These are phyloP conservation scores for Lippia alba DNA, from an alignment of 305 asterid species.

Conservation along the genomic window DNA sequence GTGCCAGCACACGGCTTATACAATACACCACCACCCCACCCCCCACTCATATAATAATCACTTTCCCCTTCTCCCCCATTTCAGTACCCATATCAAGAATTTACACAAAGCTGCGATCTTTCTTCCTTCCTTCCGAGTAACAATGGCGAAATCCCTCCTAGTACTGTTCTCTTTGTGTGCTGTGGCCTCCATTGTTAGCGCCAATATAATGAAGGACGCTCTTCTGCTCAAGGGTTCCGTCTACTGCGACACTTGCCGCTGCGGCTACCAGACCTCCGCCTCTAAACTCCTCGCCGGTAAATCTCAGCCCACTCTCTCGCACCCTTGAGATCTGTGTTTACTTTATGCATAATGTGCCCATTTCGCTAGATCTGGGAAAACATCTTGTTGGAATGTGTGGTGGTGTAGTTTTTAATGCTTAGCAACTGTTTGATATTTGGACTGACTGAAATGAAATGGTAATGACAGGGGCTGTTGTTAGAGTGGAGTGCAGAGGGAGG, in stretches of 20 bases:
- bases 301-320: not conserved
- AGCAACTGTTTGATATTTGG: slow-evolving; percentile 7
- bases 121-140: not conserved
- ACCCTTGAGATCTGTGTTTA: slow-evolving; percentile 25
- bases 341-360: not conserved
- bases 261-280: slow-evolving; percentile 73
- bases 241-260: slow-evolving; percentile 86
- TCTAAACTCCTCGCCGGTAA: slow-evolving; percentile 55
- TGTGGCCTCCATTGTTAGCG: slow-evolving; percentile 49
- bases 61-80: slow-evolving; percentile 4
- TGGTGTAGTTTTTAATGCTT: not conserved
- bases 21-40: not conserved
- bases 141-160: slow-evolving; percentile 53
- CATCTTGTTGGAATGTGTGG: not conserved
- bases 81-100: not conserved
- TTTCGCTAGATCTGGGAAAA: slow-evolving; percentile 37
- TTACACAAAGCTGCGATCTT: not conserved
- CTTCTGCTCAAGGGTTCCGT: slow-evolving; percentile 52
- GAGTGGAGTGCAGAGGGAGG: slow-evolving; percentile 52
- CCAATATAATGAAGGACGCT: slow-evolving; percentile 25
- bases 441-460: not conserved
- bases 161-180: slow-evolving; percentile 49
- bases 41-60: slow-evolving; percentile 17
- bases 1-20: slow-evolving; percentile 46
- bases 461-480: slow-evolving; percentile 57